phyloP scores from a whole-genome alignment of 148 eudicot genomes.

The Gaultheria prostrata region DNA sequence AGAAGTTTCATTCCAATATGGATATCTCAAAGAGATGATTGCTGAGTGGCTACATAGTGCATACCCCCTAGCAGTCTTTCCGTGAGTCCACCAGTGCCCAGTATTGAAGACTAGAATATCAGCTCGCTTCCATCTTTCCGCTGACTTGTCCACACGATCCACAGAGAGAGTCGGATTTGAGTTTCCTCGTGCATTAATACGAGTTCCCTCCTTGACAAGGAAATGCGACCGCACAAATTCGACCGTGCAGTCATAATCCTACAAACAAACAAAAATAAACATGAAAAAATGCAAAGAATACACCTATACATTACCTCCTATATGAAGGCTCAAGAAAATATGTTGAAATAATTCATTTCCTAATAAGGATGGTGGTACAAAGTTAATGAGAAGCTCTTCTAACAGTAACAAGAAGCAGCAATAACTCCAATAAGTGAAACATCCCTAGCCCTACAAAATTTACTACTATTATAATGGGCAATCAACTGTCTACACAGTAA shows the following conservation, averaged over 20 bases:
- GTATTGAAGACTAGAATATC: constrained; percentile 95
- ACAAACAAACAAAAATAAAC: constrained; percentile 5
- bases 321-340: background rate
- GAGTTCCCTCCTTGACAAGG: constrained; percentile 82
- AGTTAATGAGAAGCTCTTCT: background rate
- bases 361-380: background rate
- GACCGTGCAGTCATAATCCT: constrained; percentile 88
- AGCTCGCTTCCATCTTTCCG: constrained; percentile 70
- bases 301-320: background rate
- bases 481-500: background rate
- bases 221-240: constrained; percentile 87
- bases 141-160: constrained; percentile 74
- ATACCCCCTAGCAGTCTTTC: constrained; percentile 94
- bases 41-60: constrained; percentile 17
- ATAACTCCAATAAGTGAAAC: background rate
- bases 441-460: background rate
- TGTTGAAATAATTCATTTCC: background rate
- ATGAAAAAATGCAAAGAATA: background rate
- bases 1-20: background rate
- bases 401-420: background rate
- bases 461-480: background rate
- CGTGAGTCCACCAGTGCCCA: constrained; percentile 99
- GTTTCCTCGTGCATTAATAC: constrained; percentile 64
- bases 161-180: constrained; percentile 83
- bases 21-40: background rate